Evolutionary conservation across 78 protist genomes (phyloP).

Genomic region (Guillardia theta): DNA sequence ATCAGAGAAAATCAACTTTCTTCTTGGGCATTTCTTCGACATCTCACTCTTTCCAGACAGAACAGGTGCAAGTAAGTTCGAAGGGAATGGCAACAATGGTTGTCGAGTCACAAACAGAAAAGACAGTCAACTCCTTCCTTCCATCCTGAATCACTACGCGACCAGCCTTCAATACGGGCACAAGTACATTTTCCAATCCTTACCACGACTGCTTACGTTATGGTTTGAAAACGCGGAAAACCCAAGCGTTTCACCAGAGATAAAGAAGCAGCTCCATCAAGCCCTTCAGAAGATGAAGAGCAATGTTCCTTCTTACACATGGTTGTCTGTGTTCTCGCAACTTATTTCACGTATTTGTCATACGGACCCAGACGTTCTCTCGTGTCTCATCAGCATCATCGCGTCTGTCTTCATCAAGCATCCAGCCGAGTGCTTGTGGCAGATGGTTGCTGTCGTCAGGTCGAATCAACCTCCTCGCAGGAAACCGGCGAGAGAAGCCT

Average conservation of each 20-base stretch:
- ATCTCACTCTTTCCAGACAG: not conserved
- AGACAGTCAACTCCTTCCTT: not conserved
- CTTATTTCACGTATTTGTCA: constrained; percentile 38
- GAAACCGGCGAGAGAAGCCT: not conserved
- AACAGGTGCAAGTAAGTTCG: not conserved
- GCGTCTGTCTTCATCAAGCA: not conserved
- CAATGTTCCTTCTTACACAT: not conserved
- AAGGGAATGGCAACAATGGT: not conserved
- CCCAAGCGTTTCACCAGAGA: not conserved
- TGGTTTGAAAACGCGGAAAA: constrained; percentile 10
- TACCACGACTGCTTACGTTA: constrained; percentile 26
- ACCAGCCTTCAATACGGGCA: not conserved
- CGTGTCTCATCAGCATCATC: not conserved
- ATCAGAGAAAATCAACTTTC: not conserved
- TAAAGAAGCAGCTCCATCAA: not conserved
- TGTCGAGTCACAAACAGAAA: not conserved
- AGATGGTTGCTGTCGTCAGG: not conserved
- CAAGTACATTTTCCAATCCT: constrained; percentile 33
- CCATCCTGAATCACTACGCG: not conserved
- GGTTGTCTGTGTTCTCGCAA: constrained; percentile 9
- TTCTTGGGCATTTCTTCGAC: constrained; percentile 1
- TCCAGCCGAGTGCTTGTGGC: not conserved
- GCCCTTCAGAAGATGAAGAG: not conserved
- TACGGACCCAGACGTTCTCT: constrained; percentile 2
- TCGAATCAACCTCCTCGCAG: not conserved